Conservation (phyloP, 345 rosid genomes). For the Trapa bicornis region DNA sequence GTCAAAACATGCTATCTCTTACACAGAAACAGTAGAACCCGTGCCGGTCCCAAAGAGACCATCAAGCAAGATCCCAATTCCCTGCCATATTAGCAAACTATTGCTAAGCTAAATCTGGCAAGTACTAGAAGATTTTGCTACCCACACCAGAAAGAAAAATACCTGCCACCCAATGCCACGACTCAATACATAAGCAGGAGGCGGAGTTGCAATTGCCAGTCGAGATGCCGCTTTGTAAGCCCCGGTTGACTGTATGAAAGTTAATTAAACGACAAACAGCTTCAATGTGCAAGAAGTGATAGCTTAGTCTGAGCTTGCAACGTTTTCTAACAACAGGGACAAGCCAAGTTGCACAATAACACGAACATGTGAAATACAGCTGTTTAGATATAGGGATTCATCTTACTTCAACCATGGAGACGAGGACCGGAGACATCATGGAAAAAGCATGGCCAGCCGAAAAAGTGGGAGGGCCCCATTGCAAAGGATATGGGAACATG, state of each 20-base stretch:
- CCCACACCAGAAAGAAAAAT: neutral
- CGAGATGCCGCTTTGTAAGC: conserved; percentile 96
- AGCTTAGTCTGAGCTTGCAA: too few species aligned
- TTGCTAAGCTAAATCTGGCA: too few species aligned
- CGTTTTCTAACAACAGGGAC: neutral
- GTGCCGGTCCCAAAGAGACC: conserved; percentile 93
- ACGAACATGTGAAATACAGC: neutral
- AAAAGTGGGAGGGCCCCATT: conserved; percentile 98
- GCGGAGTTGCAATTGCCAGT: conserved; percentile 94
- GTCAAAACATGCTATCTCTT: conserved; percentile 15
- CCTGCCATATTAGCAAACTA: conserved; percentile 27
- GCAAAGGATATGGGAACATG: conserved; percentile 87
- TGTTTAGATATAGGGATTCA: neutral
- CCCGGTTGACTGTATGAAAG: conserved; percentile 59
- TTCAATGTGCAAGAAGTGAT: neutral
- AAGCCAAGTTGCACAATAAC: neutral
- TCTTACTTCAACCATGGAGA: conserved; percentile 84
- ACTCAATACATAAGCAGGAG: conserved; percentile 92
- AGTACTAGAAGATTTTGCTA: too few species aligned
- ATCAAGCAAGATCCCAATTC: conserved; percentile 77
- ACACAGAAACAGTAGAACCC: conserved; percentile 92
- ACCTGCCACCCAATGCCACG: conserved; percentile 99
- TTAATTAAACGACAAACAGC: neutral
- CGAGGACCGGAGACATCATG: conserved; percentile 90
- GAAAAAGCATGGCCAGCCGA: conserved; percentile 89